phyloP scores from a whole-genome alignment of 345 rosid species.

The Reutealis trisperma region DNA sequence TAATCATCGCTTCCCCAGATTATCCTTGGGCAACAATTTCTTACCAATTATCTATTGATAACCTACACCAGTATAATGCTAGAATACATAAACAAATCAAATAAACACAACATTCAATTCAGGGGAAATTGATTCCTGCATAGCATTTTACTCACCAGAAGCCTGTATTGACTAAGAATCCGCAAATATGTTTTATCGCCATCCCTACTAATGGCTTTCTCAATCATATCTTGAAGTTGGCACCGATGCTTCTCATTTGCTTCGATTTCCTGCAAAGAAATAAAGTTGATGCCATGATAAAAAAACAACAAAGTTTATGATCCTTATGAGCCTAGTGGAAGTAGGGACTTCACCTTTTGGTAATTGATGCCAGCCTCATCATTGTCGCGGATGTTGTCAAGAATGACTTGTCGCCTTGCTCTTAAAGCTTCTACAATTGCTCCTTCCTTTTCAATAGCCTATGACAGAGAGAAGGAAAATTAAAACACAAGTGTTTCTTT shows the following conservation, averaged over 20 bases:
- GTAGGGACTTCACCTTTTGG: constrained; percentile 55
- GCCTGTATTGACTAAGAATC: constrained; percentile 85
- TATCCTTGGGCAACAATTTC: neutral
- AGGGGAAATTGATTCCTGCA: neutral
- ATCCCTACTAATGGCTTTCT: constrained; percentile 75
- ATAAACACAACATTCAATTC: neutral
- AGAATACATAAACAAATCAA: neutral
- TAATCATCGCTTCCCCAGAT: neutral
- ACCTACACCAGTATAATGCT: neutral
- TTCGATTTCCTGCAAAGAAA: constrained; percentile 67
- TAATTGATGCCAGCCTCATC: constrained; percentile 88
- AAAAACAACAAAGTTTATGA: constrained; percentile 9
- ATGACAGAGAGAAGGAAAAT: neutral
- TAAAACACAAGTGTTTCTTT: neutral
- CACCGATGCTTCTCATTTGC: constrained; percentile 80
- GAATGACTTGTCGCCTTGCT: constrained; percentile 84
- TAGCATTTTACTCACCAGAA: constrained; percentile 66
- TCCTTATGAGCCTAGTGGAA: constrained; percentile 1
- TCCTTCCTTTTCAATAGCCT: constrained; percentile 69
- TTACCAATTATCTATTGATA: neutral
- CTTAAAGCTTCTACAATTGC: constrained; percentile 58
- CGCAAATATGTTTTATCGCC: constrained; percentile 85
- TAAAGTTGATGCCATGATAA: constrained; percentile 13
- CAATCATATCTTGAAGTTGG: constrained; percentile 79
- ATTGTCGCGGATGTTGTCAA: constrained; percentile 94